Base-by-base conservation (phyloP, 371 early-diverging fungal species). In the Mucor velutinosus region DNA sequence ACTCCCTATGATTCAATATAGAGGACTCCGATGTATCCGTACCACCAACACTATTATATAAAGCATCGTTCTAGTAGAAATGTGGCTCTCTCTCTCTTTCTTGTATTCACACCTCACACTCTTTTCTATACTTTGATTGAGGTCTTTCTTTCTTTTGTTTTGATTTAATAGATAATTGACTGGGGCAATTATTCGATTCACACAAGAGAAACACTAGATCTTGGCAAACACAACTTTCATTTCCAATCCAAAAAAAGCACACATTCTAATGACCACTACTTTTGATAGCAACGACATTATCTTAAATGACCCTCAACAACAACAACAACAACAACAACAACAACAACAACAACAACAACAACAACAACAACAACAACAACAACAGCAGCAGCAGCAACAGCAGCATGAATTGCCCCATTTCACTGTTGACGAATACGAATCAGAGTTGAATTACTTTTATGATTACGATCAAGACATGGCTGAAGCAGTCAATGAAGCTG, bases 401-500 rank as follows among this genome's bases (percentile, higher is more conserved):
- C 51, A 56, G 33, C 17, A 32, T 21, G 32, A 59, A 49, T 10
- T 29, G 23, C 47, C 56, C 27, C 45, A 49, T 60, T 60, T 64
- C 29, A 60, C 67, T 55, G 17, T 29, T 45, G 45, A 64, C 56
- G 72, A 72, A 35, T 64, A 60, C 29, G 51, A 58, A 58, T 62
- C 59, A 27, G 77, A 80, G 32, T 19, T 66, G 30, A 45, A 55
- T 32, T 76, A 77, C 56, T 72, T 77, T 65, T 66, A 69, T 41
- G 71, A 74, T 15, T 77, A 80, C 58, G 78, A 77, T 41, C 74
- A 65, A 39, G 71, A 70, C 30, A 76, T 76, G 70, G 64, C 58
- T n/a, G 61, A 72, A 39, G 70, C 67, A 39, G 64, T 70, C 17
- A 55, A 69, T 25, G 64, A 65, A 45, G 74, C 77, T 25, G 75